These are phyloP conservation scores for Cruciata laevipes DNA, from an alignment of 257 asterid species.

Conservation along the genomic window DNA sequence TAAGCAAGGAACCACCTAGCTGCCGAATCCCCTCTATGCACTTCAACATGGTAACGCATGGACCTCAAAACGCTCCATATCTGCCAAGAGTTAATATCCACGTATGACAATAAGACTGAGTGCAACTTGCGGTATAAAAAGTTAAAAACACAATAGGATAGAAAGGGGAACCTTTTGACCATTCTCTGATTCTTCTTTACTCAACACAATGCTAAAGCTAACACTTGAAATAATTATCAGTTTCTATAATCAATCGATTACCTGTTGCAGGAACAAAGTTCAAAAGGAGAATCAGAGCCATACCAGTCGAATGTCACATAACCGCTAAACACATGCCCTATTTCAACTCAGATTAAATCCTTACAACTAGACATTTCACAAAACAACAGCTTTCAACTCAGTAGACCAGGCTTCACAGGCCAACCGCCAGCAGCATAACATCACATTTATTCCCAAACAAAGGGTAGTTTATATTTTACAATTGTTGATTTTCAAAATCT, in stretches of 20 bases:
- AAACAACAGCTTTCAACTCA: neutral
- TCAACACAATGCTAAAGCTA: slow-evolving; percentile 16
- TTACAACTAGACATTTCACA: neutral
- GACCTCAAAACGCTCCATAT: slow-evolving; percentile 72
- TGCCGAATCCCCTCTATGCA: slow-evolving; percentile 85
- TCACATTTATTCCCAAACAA: neutral
- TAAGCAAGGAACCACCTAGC: slow-evolving; percentile 76
- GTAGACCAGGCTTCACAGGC: neutral
- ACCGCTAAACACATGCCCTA: neutral
- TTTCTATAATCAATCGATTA: neutral
- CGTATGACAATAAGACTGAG: neutral
- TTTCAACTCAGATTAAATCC: neutral
- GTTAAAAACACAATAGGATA: neutral
- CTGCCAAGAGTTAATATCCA: slow-evolving; percentile 32
- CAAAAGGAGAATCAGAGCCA: slow-evolving; percentile 1
- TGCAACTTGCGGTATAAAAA: neutral
- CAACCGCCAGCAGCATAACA: neutral
- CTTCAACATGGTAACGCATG: slow-evolving; percentile 78
- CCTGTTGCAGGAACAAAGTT: slow-evolving; percentile 13
- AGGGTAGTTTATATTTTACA: neutral
- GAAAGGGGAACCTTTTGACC: slow-evolving; percentile 55
- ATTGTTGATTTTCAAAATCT: no score
- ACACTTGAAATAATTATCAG: neutral
- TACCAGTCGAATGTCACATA: no score
- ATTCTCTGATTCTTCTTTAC: slow-evolving; percentile 51